Base-by-base conservation (phyloP, 2,329 filamentous ascomycete species). In the Aquanectria penicillioides region DNA sequence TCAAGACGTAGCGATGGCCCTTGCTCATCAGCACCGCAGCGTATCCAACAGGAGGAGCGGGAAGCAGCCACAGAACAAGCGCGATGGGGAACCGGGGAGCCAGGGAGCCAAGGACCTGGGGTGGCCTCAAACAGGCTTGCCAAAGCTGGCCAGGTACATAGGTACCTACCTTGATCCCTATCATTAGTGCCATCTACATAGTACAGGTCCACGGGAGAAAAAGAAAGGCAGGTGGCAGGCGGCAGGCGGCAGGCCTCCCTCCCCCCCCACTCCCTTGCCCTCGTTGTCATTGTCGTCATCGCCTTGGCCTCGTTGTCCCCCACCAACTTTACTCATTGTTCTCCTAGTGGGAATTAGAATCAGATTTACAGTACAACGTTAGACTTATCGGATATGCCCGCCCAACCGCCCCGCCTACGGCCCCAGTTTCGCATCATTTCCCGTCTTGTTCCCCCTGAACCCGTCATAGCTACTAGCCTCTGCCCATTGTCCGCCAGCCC, bases 291-390 rank as follows among this genome's bases (percentile, higher is more conserved):
- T 29, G 28, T 15, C 26, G 28, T 33, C 12, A 20, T 17, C 10
- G 7, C 10, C 25, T 17, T 33, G 5, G 9, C 17, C 17, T 13
- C 18, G 10, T 46, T n/a, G n/a, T 46, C 28, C 17, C 26, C 18
- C 36, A 46, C 41, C 41, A 46, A 17, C 41, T 33, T 12, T 20
- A 33, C 26, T 26, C 41, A 26, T 46, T 46, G 33, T 46, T 46
- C 33, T 46, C n/a, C n/a, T n/a, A n/a, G n/a, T n/a, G n/a, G n/a
- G 33, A 41, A 41, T 26, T 41, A 41, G 29, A 38, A 28, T 52
- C 36, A 29, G 49, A 52, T 43, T 44, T 44, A 52, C 49, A 52
- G 49, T 52, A 36, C 44, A 26, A 52, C 34, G 34, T 52, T 52
- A 52, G 49, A 52, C 44, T 52, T 34, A 38, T 25, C 17, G n/a